Base-by-base conservation (phyloP, 192 early-diverging fungal species). In the Coemansia sp. region DNA sequence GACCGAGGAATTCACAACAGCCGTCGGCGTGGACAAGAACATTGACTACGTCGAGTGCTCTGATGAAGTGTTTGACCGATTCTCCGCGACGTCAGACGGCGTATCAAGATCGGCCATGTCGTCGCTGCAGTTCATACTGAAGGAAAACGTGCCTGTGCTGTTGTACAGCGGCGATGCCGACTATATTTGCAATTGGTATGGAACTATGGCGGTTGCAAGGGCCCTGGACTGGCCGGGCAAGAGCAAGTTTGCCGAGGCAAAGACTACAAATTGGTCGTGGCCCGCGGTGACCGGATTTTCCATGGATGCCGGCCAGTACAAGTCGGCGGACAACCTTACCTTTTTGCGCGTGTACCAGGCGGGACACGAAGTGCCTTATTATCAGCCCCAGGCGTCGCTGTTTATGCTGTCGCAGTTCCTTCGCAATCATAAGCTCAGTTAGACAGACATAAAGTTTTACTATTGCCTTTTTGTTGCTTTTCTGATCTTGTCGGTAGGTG, bases 321-420 rank as follows among this genome's bases (percentile, higher is more conserved):
- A 89, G 34, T 60, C 67, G 7, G 86, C 74, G 27, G 85, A 87
- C 15, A 83, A 81, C 34, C 82, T 98, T 21, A 84, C 91, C 15
- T 97, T 91, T 82, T 70, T 98, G 65, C 81, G 88, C 21, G 83
- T 93, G 4, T 93, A 84, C 61, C 88, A 90, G 67, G 93, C 91
- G 19, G 93, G 96, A 8, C 91, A 93, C 57, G 92, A 92, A 86
- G 86, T 88, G 15, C 93, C 95, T 10, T 93, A 91, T 68, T 93
- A 98, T 74, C 90, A 94, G 82, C 92, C 95, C 54, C 83, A 86
- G 60, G 85, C 87, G 46, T 83, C 87, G 34, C 69, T 88, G 35
- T 91, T 93, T 70, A 90, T 98, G 84, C 83, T 97, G 67, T 91
- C 90, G 66, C 80, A 81, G 59, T 97, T 93, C 87, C 67, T 93